Conservation (phyloP, 257 asterid species). For the Buddleja alternifolia region DNA sequence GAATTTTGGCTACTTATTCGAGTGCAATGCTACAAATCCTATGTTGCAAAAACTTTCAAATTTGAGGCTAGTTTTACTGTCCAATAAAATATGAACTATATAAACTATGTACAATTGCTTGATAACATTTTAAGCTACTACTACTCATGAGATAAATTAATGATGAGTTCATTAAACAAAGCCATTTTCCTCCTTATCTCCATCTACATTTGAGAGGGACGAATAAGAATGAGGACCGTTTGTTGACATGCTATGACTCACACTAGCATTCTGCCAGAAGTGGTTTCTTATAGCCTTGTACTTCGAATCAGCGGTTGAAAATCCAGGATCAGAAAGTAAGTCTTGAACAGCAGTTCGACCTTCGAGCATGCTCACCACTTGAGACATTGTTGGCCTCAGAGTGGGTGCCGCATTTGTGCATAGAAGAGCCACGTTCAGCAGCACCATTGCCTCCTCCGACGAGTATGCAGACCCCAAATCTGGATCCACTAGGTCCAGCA, state of each 20-base stretch:
- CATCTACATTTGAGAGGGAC: conserved; percentile 44
- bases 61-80: background rate
- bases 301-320: conserved; percentile 56
- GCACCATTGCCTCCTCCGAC: conserved; percentile 65
- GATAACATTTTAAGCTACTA: background rate
- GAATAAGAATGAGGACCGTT: conserved; percentile 51
- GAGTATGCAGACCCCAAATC: conserved; percentile 66
- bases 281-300: conserved; percentile 71
- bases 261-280: conserved; percentile 80
- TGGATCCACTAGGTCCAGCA: conserved; percentile 78
- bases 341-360: conserved; percentile 80
- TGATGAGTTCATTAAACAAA: conserved; percentile 32
- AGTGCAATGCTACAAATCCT: no score
- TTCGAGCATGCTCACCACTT: conserved; percentile 93
- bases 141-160: conserved; percentile 15
- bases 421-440: conserved; percentile 75
- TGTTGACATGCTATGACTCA: conserved; percentile 58
- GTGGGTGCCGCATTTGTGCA: conserved; percentile 89
- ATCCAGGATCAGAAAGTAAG: conserved; percentile 77
- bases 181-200: conserved; percentile 38
- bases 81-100: background rate
- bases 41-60: background rate
- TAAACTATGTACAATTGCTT: conserved; percentile 31
- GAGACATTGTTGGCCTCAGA: conserved; percentile 84
- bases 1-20: no score